Evolutionary conservation across 805 yeast species (phyloP), one percentile per base, ranked within the genome.

Genomic region (Schwanniomyces occidentalis): DNA sequence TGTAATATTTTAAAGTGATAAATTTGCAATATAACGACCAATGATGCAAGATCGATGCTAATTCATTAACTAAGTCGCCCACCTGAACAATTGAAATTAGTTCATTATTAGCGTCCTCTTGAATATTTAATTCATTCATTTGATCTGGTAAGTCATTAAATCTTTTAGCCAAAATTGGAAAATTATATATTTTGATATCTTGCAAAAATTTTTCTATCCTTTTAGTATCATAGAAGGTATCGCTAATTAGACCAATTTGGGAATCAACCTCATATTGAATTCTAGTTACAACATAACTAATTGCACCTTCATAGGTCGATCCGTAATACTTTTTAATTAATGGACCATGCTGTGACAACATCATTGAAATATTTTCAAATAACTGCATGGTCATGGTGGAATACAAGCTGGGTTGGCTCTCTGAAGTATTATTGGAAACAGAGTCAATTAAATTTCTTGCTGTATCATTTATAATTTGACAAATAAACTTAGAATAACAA

Each of bases 201-300:
- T 71, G 69, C 16, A 85, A 46, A 6, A 73, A 53, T 40, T 75
- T 70, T 18, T 73, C 80, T 4, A 89, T 51, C 17, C 80, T 69
- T 43, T 86, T 73, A 18, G 77, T 73, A 47, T 90, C 97, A 64
- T 81, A 76, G 51, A 86, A 87, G 0, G 93, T 85, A 56, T 91
- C 98, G 35, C 85, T 70, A 4, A 93, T 85, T 27, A 93, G 67
- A 5, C 95, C 95, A 16, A 91, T 82, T 53, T 93, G 99, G n/a
- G 90, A 71, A 53, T 93, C 99, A 19, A 93, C 82, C 53, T 93
- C 99, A 32, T 76, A 68, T 59, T 91, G 95, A 20, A 93, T 82
- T 32, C 76, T 76, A 13, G 75, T 77, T 46, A 90, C 71, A 7
- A 91, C 89, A 21, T 72, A 71, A 3, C 73, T 62, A 69, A 90